These are phyloP conservation scores for Trichoderma sp. DNA, from an alignment of 2,329 filamentous ascomycete species.

Conservation along the genomic window DNA sequence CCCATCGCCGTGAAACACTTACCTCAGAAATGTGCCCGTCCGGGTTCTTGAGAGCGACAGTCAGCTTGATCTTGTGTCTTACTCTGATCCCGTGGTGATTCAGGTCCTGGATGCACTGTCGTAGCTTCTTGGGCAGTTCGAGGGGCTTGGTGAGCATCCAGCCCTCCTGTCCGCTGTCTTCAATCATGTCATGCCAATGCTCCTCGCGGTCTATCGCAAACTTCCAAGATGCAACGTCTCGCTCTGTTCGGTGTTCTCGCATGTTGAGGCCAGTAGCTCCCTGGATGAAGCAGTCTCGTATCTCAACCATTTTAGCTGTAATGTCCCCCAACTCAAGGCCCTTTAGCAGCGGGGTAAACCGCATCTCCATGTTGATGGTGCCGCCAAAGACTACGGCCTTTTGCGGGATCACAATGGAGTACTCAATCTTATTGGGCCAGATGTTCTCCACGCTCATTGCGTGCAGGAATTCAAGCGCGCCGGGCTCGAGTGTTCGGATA, in stretches of 20 bases:
- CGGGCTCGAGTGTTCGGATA: conserved; percentile 74
- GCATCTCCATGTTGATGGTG: conserved; percentile 79
- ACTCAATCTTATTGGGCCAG: conserved; percentile 97
- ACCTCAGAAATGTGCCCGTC: conserved; percentile 93
- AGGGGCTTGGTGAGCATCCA: conserved; percentile 62
- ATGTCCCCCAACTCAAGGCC: conserved; percentile 84
- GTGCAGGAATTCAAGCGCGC: conserved; percentile 76
- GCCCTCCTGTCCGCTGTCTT: conserved; percentile 67
- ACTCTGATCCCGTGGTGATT: conserved; percentile 89
- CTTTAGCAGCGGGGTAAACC: conserved; percentile 85
- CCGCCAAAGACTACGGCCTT: conserved; percentile 95
- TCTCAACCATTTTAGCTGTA: conserved; percentile 77
- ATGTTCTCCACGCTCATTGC: conserved; percentile 96
- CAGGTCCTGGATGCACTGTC: conserved; percentile 84
- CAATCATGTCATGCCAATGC: conserved; percentile 69
- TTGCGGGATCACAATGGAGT: conserved; percentile 88
- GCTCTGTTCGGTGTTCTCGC: conserved; percentile 63
- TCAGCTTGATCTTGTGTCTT: conserved; percentile 88
- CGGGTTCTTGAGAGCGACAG: conserved; percentile 88
- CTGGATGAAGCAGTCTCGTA: conserved; percentile 65
- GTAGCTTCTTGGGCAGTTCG: conserved; percentile 78
- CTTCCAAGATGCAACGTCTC: conserved; percentile 63
- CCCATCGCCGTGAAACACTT: conserved; percentile 34
- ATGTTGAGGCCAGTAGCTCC: conserved; percentile 48
- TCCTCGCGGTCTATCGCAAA: conserved; percentile 58